Percentiles rank a stretch among this genome's conserved stretches.
phyloP scores from a whole-genome alignment of 1,139 yeast genomes.

The Kodamaea sp. region DNA sequence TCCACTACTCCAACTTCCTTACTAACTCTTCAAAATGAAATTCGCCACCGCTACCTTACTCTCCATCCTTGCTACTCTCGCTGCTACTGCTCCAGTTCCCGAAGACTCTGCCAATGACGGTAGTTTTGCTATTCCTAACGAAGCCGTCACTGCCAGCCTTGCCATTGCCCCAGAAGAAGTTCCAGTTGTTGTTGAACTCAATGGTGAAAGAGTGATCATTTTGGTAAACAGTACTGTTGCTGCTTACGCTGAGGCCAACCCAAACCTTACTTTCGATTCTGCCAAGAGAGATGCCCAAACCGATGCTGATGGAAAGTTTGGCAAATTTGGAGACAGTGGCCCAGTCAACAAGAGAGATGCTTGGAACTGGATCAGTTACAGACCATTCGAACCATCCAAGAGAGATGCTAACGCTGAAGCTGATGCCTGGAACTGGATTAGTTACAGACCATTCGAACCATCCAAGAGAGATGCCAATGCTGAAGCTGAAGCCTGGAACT shows the following conservation, averaged over 20 bases:
- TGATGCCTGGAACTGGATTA: constrained; percentile 17
- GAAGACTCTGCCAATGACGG: constrained; percentile 5
- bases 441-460: constrained; percentile 18
- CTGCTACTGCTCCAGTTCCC: constrained; percentile 15
- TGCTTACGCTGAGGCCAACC: constrained; percentile 16
- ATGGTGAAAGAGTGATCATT: constrained; percentile 19
- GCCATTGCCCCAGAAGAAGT: constrained; percentile 16
- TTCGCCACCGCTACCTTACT: constrained; percentile 15
- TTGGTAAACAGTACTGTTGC: constrained; percentile 21
- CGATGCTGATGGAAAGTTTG: constrained; percentile 8
- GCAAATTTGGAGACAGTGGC: neutral
- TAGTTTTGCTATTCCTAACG: constrained; percentile 17
- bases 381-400: constrained; percentile 12
- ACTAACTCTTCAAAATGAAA: constrained; percentile 16
- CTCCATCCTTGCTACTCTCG: constrained; percentile 12
- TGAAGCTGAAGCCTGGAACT: constrained; percentile 12
- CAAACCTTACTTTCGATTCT: constrained; percentile 11
- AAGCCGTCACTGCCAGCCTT: constrained; percentile 16
- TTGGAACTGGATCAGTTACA: constrained; percentile 16
- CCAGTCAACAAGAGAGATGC: constrained; percentile 5
- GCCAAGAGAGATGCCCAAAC: constrained; percentile 16
- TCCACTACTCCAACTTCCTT: constrained; percentile 3
- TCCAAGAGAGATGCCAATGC: constrained; percentile 15
- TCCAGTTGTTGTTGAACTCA: constrained; percentile 16
- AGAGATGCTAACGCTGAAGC: constrained; percentile 17